These are phyloP conservation scores for Vinca minor DNA, from an alignment of 257 asterid genomes.

Conservation along the genomic window DNA sequence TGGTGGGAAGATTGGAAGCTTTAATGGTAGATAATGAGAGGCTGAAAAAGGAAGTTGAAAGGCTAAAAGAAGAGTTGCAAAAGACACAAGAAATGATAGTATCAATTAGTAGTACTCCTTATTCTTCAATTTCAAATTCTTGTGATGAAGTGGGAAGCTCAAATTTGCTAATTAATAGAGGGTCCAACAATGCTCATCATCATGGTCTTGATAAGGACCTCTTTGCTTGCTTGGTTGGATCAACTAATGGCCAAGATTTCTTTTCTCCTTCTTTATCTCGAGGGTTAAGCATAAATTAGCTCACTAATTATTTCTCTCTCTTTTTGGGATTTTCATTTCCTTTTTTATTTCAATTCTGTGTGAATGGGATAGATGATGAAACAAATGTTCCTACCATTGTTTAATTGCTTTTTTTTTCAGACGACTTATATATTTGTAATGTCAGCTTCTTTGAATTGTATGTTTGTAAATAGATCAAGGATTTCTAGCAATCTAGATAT, in stretches of 20 bases:
- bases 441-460: neutral
- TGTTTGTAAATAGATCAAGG: neutral
- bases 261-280: slow-evolving; percentile 20
- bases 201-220: slow-evolving; percentile 35
- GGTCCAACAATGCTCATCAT: slow-evolving; percentile 17
- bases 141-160: slow-evolving; percentile 48
- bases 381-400: no score
- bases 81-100: slow-evolving; percentile 24
- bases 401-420: no score
- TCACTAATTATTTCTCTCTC: no score
- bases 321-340: no score
- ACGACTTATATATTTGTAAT: neutral
- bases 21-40: slow-evolving; percentile 31
- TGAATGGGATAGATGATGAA: no score
- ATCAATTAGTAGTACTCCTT: slow-evolving; percentile 19
- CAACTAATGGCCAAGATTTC: slow-evolving; percentile 27
- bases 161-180: slow-evolving; percentile 7
- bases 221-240: slow-evolving; percentile 32
- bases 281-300: neutral
- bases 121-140: slow-evolving; percentile 31
- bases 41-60: slow-evolving; percentile 34
- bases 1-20: slow-evolving; percentile 34
- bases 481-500: neutral
- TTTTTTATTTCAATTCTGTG: no score
- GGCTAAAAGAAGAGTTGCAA: slow-evolving; percentile 41